phyloP scores from a whole-genome alignment of 2,329 filamentous ascomycete species.

The Xylaria sp. region DNA sequence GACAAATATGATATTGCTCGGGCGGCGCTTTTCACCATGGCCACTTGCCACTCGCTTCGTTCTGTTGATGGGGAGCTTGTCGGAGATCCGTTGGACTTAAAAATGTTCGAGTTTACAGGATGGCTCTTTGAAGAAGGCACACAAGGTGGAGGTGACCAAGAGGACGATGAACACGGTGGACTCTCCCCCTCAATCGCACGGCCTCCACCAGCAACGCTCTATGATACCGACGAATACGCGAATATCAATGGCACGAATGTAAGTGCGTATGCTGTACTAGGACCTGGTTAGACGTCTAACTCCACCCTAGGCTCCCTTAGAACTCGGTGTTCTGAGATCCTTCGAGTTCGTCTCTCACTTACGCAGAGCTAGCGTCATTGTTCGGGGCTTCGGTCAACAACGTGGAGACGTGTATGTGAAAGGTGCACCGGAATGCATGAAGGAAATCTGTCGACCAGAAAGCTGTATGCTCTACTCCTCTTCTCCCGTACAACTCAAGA shows the following conservation, averaged over 20 bases:
- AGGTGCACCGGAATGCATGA: constrained; percentile 95
- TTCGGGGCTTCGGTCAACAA: constrained; percentile 83
- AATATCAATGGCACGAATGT: constrained; percentile 38
- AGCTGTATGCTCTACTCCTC: constrained; percentile 63
- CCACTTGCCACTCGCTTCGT: constrained; percentile 91
- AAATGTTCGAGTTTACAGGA: constrained; percentile 97
- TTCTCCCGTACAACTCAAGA: background rate
- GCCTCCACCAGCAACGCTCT: constrained; percentile 70
- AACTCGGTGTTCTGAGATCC: constrained; percentile 86
- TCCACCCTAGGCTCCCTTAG: constrained; percentile 60
- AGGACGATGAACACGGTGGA: constrained; percentile 76
- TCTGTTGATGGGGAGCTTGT: constrained; percentile 87
- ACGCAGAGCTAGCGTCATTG: constrained; percentile 89
- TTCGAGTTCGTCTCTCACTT: constrained; percentile 97
- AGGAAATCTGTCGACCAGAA: constrained; percentile 84
- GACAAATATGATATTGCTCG: constrained; percentile 46
- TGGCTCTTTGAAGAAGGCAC: constrained; percentile 93
- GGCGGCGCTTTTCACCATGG: constrained; percentile 90
- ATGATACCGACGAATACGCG: constrained; percentile 45
- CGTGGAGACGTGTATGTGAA: constrained; percentile 93
- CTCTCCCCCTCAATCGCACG: constrained; percentile 88
- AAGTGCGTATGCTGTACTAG: constrained; percentile 18
- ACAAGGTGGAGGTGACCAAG: constrained; percentile 65
- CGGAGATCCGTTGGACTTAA: constrained; percentile 92
- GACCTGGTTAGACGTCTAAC: constrained; percentile 24